Percentiles rank a stretch among this genome's conserved stretches.
phyloP scores from a whole-genome alignment of 441 rosid species.

The Eruca vesicaria region DNA sequence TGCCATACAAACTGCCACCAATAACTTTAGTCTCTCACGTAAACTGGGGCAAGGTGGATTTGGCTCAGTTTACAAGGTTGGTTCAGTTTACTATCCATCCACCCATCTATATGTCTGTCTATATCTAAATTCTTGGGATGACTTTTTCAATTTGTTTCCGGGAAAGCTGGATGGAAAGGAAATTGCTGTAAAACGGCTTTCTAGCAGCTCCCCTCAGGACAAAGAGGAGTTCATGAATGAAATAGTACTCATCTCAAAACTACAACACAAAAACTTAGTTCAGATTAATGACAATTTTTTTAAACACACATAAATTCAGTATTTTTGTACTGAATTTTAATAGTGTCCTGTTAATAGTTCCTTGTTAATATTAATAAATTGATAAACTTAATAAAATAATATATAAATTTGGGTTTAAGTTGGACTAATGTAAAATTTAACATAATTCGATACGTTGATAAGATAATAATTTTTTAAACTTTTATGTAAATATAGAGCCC shows the following conservation, averaged over 20 bases:
- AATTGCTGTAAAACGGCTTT: background rate
- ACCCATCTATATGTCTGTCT: too few species aligned
- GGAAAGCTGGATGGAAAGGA: background rate
- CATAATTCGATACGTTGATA: too few species aligned
- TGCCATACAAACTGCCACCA: background rate
- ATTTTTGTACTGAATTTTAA: too few species aligned
- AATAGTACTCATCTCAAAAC: slow-evolving; percentile 45
- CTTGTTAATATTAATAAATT: too few species aligned
- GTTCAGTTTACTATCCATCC: background rate
- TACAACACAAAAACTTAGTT: slow-evolving; percentile 44
- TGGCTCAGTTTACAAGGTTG: slow-evolving; percentile 23
- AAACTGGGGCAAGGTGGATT: slow-evolving; percentile 29
- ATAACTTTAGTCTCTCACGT: slow-evolving; percentile 2
- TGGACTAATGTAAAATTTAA: too few species aligned
- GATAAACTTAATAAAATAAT: too few species aligned
- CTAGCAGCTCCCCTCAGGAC: background rate
- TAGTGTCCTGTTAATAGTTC: too few species aligned
- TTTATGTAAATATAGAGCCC: too few species aligned
- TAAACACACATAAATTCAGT: too few species aligned
- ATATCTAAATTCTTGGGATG: background rate
- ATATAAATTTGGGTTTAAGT: too few species aligned
- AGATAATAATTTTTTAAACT: too few species aligned
- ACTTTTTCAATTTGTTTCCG: background rate
- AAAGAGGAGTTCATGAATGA: slow-evolving; percentile 45
- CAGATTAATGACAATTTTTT: too few species aligned